phyloP scores from a whole-genome alignment of 2,329 filamentous ascomycete species.

The Diaporthe sp. region DNA sequence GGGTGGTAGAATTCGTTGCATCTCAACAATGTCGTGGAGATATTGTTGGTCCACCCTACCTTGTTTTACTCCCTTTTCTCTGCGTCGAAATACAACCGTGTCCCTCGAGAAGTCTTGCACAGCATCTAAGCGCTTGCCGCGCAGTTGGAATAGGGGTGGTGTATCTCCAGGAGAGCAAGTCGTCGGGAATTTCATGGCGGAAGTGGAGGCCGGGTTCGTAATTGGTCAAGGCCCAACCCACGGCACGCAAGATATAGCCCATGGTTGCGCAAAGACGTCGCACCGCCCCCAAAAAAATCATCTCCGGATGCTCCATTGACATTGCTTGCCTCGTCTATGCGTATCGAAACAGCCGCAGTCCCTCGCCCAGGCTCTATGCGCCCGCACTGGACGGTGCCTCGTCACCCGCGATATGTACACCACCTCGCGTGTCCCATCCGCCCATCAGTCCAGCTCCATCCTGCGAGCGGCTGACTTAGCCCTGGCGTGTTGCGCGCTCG shows the following conservation, averaged over 20 bases:
- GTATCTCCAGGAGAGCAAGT: no score
- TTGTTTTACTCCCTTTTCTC: no score
- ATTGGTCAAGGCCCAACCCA: not conserved
- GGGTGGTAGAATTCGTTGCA: not conserved
- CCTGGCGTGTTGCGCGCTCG: slow-evolving; percentile 56
- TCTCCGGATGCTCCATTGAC: slow-evolving; percentile 28
- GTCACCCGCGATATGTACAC: slow-evolving; percentile 27
- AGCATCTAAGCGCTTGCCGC: not conserved
- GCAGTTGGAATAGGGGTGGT: not conserved
- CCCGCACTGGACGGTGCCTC: slow-evolving; percentile 1
- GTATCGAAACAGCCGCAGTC: slow-evolving; percentile 36
- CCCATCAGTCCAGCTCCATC: not conserved
- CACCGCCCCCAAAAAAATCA: not conserved
- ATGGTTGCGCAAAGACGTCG: not conserved
- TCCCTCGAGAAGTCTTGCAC: no score
- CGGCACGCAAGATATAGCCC: not conserved
- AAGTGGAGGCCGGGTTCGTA: not conserved
- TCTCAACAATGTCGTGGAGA: not conserved
- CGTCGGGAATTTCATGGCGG: not conserved
- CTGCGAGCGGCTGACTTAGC: not conserved
- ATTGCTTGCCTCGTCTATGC: slow-evolving; percentile 43
- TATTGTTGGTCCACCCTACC: not conserved
- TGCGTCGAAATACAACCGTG: not conserved
- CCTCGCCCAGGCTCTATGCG: slow-evolving; percentile 28
- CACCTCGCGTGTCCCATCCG: not conserved